Conservation (phyloP, 192 early-diverging fungal species). For the Spizellomyces sp. region DNA sequence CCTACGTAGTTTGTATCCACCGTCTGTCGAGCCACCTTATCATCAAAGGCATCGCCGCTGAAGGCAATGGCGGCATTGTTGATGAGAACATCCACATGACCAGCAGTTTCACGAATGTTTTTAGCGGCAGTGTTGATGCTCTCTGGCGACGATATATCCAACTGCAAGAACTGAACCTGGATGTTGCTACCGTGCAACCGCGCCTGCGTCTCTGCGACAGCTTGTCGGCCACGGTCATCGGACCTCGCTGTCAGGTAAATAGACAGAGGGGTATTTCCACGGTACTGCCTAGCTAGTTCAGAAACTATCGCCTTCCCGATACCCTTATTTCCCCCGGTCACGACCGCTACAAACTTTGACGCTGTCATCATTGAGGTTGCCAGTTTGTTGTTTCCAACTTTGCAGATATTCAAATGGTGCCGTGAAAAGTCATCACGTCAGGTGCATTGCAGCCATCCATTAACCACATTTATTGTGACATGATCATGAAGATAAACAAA, state of each 20-base stretch:
- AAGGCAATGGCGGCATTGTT: conserved; percentile 19
- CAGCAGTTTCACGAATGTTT: neutral
- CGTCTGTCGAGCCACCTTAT: neutral
- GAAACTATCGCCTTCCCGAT: conserved; percentile 17
- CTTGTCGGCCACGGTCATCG: neutral
- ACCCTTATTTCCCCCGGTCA: conserved; percentile 25
- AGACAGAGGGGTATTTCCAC: neutral
- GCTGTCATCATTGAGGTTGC: no score
- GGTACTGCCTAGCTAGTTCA: conserved; percentile 8
- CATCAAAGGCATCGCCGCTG: conserved; percentile 12
- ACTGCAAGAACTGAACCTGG: conserved; percentile 3
- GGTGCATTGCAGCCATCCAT: no score
- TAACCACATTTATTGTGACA: no score
- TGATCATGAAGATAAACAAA: no score
- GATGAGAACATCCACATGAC: conserved; percentile 14
- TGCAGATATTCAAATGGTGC: no score
- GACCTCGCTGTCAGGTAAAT: conserved; percentile 19
- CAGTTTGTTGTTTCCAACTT: no score
- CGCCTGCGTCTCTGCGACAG: conserved; percentile 8
- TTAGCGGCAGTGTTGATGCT: conserved; percentile 3
- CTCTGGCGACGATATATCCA: conserved; percentile 8
- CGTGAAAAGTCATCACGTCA: no score
- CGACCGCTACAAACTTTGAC: neutral
- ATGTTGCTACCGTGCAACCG: conserved; percentile 2
- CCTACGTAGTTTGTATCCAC: conserved; percentile 13